Evolutionary conservation across 371 early-diverging fungal species (phyloP), one percentile per base, ranked within the genome.

Genomic region (Actinomortierella ambigua): DNA sequence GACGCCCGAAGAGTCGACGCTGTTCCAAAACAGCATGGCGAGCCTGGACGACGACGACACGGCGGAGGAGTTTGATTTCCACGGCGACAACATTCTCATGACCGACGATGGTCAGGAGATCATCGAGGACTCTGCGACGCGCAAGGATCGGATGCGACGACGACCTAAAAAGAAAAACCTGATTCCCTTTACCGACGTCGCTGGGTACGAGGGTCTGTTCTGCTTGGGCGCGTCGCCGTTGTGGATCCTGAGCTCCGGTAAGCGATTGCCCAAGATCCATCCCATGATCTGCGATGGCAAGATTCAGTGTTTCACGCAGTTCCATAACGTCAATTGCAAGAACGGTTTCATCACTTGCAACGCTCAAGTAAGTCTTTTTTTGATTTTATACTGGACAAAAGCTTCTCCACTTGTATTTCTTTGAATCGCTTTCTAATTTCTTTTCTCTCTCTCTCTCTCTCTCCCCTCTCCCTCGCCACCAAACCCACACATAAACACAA

Each of bases 201-300:
- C 87, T 40, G 92, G 92, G 5, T 95, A 90, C 69, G 75, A 90
- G 5, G 98, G 96, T 47, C 85, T 97, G 13, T 92, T 97, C 75
- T 83, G 96, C n/a, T 76, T 92, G 2, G 96, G 96, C 22, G 65
- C 82, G 11, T 84, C 89, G 20, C 95, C 97, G 1, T 80, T 87
- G 18, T 91, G 95, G 90, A 77, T 96, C 11, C 84, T 98, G 82
- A 80, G 81, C 34, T 86, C 85, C 0, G 79, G 77, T n/a, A 53
- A 50, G 22, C 78, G 76, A 3, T 26, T 68, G 34, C 63, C 59
- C 26, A 83, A 95, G 42, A 87, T 94, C 0, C 95, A 95, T 68
- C 96, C 95, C 0, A 83, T 93, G 83, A 81, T 82, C 24, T 68
- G 80, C 5, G 89, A 90, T 47, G 87, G 87, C 15, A 82, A 73